A percentile compares a stretch with the other conserved stretches of the same genome.
Evolutionary conservation across 176 grass and related monocot species (phyloP).

Genomic region (Oryza glumipatula): DNA sequence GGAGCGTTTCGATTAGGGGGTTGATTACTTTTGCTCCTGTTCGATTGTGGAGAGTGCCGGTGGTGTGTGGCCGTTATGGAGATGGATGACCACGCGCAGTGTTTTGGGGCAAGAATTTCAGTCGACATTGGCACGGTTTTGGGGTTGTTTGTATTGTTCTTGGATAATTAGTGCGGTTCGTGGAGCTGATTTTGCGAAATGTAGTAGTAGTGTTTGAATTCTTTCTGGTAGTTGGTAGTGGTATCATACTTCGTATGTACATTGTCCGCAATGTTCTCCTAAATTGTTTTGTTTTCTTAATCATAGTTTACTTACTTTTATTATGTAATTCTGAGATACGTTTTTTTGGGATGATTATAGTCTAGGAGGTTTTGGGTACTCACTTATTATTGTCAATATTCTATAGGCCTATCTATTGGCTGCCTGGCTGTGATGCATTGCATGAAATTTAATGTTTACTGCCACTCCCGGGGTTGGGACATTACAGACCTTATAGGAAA

Average conservation of each 20-base stretch:
- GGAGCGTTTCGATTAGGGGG: slow-evolving; percentile 3
- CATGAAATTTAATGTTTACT: slow-evolving; percentile 18
- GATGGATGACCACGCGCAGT: neutral
- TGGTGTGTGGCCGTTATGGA: neutral
- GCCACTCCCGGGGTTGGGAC: neutral
- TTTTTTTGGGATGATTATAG: slow-evolving; percentile 12
- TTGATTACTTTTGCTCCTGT: slow-evolving; percentile 16
- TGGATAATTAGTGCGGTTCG: neutral
- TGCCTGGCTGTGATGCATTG: neutral
- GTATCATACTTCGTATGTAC: neutral
- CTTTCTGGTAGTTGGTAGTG: neutral
- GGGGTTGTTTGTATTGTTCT: neutral
- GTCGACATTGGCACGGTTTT: neutral
- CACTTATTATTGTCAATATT: slow-evolving; percentile 8
- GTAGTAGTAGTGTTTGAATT: neutral
- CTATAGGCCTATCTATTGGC: neutral
- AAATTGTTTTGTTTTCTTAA: neutral
- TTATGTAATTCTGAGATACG: slow-evolving; percentile 6
- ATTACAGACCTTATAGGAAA: neutral
- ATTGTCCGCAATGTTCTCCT: slow-evolving; percentile 16
- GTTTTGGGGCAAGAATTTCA: neutral
- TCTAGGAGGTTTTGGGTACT: neutral
- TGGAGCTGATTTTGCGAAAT: neutral
- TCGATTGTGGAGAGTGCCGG: slow-evolving; percentile 4
- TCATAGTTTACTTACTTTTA: neutral